These are phyloP conservation scores for Byssoonygena ceratinophila DNA, from an alignment of 2,329 filamentous ascomycete genomes.

Conservation along the genomic window DNA sequence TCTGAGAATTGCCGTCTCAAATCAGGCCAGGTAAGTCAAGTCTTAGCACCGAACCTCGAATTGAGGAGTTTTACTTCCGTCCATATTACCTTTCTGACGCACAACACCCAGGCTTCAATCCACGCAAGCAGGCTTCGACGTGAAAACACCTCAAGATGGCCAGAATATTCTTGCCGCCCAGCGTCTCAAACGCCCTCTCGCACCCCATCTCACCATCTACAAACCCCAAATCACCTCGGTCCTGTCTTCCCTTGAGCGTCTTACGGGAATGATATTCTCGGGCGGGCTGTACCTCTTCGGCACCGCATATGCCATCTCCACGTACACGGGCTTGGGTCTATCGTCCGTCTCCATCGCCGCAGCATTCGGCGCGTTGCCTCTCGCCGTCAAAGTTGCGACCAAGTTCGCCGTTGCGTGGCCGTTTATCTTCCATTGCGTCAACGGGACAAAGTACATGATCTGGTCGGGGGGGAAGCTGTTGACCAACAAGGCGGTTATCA, in stretches of 20 bases:
- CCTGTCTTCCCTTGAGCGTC: conserved; percentile 62
- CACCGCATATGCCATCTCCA: conserved; percentile 66
- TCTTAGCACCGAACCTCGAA: too few species aligned
- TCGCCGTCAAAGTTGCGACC: conserved; percentile 46
- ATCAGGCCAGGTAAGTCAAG: background rate
- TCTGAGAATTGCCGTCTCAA: background rate
- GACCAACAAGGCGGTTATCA: background rate
- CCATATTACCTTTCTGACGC: background rate
- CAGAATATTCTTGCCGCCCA: conserved; percentile 58
- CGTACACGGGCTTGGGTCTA: conserved; percentile 60
- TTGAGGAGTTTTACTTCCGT: too few species aligned
- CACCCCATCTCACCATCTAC: conserved; percentile 81
- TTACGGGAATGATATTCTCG: conserved; percentile 64
- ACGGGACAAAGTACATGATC: background rate
- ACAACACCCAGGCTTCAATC: background rate
- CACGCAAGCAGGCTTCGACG: background rate
- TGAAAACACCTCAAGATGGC: conserved; percentile 4
- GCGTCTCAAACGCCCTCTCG: conserved; percentile 67
- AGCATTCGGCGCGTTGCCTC: conserved; percentile 51
- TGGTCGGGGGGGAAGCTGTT: background rate
- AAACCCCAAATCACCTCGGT: conserved; percentile 75
- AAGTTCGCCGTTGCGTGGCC: conserved; percentile 52
- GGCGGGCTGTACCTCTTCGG: conserved; percentile 71
- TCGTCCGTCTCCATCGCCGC: conserved; percentile 54
- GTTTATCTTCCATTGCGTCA: conserved; percentile 50